Base-by-base conservation (phyloP, 805 yeast species). In the Monosporozyma aquatica region DNA sequence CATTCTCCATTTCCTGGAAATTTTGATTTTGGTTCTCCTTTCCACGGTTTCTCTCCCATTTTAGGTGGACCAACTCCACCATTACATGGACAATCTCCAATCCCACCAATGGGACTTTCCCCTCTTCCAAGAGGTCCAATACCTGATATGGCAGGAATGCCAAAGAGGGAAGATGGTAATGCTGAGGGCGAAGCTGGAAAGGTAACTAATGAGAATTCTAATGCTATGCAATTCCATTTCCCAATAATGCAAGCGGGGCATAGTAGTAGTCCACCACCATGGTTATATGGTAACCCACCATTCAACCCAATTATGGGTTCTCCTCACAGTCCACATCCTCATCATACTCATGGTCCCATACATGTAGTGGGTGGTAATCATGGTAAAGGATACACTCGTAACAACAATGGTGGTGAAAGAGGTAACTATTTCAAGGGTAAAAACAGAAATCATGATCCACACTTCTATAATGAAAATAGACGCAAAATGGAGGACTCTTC, bases 401-500 rank as follows among this genome's bases (percentile, higher is more conserved):
- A 23, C 18, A 37, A 36, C 20, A 56, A 57, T 42, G 61, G 58
- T 22, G 47, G 42, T 20, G 25, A 25, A 18, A 28, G 25, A 9
- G 33, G 41, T n/a, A 21, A 33, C 8, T 40, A 40, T 8, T 35
- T 37, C 9, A 43, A 43, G 14, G 36, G 35, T 13, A 40, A 33
- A 17, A 43, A 38, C 14, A 43, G 35, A 13, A 47, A 40, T 42
- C 43, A 28, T 42, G 41, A 43, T 21, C 25, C 21, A 6, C 42
- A 43, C 17, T 15, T 26, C 23, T 30, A 36, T 18, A 37, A 44
- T 24, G 46, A 46, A 14, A 43, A 47, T 21, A 38, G 42, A 54
- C 48, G 54, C 20, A 53, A 53, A 43, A 39, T 49, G 38, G 90
- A 82, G 49, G 90, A 82, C 55, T 83, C 84, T 2, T 66, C 85